Percentiles rank a stretch among this genome's conserved stretches.
Evolutionary conservation across 2,329 filamentous ascomycete genomes (phyloP).

Genomic region (Phialocephala subalpina): DNA sequence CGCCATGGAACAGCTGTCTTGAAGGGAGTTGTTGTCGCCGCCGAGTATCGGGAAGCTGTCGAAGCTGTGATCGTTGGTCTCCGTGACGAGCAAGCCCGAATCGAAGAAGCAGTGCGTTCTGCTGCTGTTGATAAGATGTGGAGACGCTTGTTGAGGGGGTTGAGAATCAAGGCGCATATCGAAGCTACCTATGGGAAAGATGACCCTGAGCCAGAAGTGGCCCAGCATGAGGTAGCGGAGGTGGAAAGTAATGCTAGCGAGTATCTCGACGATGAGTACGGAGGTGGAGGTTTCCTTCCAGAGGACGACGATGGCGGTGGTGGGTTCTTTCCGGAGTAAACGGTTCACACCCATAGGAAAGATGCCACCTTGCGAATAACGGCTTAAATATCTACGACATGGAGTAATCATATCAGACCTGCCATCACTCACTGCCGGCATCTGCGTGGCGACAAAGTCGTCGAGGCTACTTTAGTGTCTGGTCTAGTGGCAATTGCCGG

Average conservation of each 20-base stretch:
- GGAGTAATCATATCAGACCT: not conserved
- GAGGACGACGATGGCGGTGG: conserved; percentile 50
- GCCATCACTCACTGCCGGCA: no score
- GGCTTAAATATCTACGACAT: not conserved
- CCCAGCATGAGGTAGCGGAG: conserved; percentile 37
- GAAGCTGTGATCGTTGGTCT: conserved; percentile 73
- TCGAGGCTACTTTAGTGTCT: not conserved
- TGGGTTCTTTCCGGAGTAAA: conserved; percentile 50
- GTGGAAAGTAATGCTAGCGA: conserved; percentile 50
- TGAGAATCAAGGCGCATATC: conserved; percentile 57
- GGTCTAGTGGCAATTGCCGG: not conserved
- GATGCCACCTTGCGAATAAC: not conserved
- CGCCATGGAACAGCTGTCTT: conserved; percentile 86
- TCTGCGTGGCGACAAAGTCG: not conserved
- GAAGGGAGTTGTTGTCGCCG: conserved; percentile 78
- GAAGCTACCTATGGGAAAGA: conserved; percentile 47
- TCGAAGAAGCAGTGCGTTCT: conserved; percentile 69
- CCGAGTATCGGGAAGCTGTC: conserved; percentile 76
- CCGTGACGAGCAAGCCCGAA: conserved; percentile 68
- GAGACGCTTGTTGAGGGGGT: conserved; percentile 78
- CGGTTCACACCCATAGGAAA: not conserved
- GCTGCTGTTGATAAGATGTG: conserved; percentile 71
- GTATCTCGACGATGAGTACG: conserved; percentile 42
- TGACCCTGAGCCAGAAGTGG: conserved; percentile 51
- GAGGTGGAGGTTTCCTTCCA: conserved; percentile 53